Conservation (phyloP, 371 early-diverging fungal genomes). For the Smittium culicis region DNA sequence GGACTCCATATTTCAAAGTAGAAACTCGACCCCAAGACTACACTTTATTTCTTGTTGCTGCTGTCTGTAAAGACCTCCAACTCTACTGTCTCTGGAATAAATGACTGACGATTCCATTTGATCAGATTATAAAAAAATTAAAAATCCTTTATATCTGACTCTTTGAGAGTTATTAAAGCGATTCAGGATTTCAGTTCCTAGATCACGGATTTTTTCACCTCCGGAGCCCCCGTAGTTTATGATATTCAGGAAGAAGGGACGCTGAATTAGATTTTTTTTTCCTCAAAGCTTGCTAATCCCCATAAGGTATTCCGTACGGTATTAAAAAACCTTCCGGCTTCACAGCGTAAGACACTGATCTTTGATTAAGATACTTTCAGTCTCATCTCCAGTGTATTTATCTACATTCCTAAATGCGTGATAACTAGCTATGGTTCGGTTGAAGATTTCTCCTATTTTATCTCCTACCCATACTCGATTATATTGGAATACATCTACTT, state of each 20-base stretch:
- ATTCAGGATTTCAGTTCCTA: too few species aligned
- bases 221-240: neutral
- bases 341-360: neutral
- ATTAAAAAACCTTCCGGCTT: neutral
- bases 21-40: neutral
- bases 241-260: neutral
- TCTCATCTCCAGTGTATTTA: neutral
- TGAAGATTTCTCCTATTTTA: conserved; percentile 22
- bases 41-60: neutral
- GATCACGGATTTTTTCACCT: neutral
- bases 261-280: neutral
- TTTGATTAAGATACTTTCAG: neutral
- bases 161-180: too few species aligned
- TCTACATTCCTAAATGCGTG: neutral
- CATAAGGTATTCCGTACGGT: neutral
- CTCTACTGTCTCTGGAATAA: neutral
- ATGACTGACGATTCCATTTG: neutral
- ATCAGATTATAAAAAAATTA: too few species aligned
- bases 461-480: neutral
- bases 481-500: neutral
- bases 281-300: conserved; percentile 5
- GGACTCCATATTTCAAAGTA: neutral
- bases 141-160: too few species aligned
- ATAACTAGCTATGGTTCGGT: neutral
- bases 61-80: neutral